phyloP scores from a whole-genome alignment of 768 basidiomycete species.

The Agrocybe chaxingu region DNA sequence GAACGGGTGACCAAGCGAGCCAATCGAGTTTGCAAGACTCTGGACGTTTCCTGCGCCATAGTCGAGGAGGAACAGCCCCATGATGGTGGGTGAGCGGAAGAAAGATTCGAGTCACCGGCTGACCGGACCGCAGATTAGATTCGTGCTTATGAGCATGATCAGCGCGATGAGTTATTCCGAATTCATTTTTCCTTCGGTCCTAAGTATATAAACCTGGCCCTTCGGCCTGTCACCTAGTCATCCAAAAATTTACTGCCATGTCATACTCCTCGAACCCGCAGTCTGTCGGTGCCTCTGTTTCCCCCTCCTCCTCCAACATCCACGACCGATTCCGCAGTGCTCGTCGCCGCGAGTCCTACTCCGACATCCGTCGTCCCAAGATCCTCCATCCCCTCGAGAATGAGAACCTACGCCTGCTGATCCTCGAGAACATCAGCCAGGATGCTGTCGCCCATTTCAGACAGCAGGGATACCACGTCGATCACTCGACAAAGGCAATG shows the following conservation, averaged over 20 bases:
- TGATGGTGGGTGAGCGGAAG: conserved; percentile 14
- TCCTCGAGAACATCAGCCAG: conserved; percentile 94
- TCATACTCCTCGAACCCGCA: conserved; percentile 45
- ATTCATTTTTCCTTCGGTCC: conserved; percentile 1
- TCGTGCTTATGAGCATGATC: conserved; percentile 17
- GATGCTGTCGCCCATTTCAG: conserved; percentile 82
- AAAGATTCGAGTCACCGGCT: conserved; percentile 16
- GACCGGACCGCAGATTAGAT: conserved; percentile 15
- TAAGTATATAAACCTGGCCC: conserved; percentile 13
- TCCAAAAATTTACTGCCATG: conserved; percentile 30
- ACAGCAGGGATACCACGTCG: conserved; percentile 86
- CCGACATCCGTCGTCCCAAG: conserved; percentile 53
- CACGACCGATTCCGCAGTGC: conserved; percentile 39
- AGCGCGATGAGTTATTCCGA: conserved; percentile 3
- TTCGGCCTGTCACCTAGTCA: not conserved
- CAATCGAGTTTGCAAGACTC: conserved; percentile 90
- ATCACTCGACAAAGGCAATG: conserved; percentile 82
- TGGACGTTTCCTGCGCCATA: conserved; percentile 96
- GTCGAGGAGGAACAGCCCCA: conserved; percentile 83
- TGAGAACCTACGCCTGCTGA: conserved; percentile 73
- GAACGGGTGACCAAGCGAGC: conserved; percentile 79
- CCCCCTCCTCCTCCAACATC: conserved; percentile 43
- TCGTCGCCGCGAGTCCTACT: conserved; percentile 26
- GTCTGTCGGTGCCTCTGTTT: conserved; percentile 48
- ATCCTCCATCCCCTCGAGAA: conserved; percentile 83